These are phyloP conservation scores for Phytophthora boehmeriae DNA, from an alignment of 352 stramenopile genomes.

Conservation along the genomic window DNA sequence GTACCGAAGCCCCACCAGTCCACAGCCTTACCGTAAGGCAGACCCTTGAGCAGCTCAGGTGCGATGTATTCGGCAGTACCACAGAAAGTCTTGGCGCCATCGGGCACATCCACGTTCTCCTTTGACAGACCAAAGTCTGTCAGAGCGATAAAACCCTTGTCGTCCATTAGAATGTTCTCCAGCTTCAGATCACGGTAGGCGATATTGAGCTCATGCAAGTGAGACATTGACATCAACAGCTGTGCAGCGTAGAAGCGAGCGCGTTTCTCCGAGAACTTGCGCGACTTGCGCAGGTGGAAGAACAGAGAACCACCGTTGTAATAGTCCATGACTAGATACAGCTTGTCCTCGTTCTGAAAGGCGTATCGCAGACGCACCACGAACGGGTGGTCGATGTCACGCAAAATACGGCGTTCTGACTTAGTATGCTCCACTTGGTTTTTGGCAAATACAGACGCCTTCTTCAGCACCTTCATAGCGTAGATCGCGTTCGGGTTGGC, in stretches of 20 bases:
- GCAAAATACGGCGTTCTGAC: constrained; percentile 90
- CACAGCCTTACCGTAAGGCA: constrained; percentile 90
- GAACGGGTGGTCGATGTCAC: constrained; percentile 93
- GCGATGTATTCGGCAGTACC: constrained; percentile 94
- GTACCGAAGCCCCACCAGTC: constrained; percentile 96
- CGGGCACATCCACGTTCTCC: constrained; percentile 87
- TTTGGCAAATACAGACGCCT: constrained; percentile 91
- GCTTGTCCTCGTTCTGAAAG: constrained; percentile 94
- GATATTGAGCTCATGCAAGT: constrained; percentile 94
- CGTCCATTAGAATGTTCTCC: constrained; percentile 95
- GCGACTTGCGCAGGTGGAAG: constrained; percentile 91
- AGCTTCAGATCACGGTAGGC: constrained; percentile 95
- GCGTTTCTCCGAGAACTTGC: constrained; percentile 90
- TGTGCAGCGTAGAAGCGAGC: constrained; percentile 92
- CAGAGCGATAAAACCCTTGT: constrained; percentile 92
- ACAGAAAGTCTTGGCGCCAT: constrained; percentile 93
- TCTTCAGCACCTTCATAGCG: constrained; percentile 95
- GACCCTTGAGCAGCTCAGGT: constrained; percentile 88
- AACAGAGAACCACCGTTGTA: constrained; percentile 93
- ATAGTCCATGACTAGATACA: constrained; percentile 94
- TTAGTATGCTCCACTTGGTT: constrained; percentile 95
- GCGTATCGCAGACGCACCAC: constrained; percentile 93
- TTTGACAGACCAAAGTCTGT: constrained; percentile 95
- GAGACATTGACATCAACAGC: constrained; percentile 91
- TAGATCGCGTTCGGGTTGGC: constrained; percentile 86